Conservation (phyloP, 345 rosid species). For the Hibiscus tridactylites region DNA sequence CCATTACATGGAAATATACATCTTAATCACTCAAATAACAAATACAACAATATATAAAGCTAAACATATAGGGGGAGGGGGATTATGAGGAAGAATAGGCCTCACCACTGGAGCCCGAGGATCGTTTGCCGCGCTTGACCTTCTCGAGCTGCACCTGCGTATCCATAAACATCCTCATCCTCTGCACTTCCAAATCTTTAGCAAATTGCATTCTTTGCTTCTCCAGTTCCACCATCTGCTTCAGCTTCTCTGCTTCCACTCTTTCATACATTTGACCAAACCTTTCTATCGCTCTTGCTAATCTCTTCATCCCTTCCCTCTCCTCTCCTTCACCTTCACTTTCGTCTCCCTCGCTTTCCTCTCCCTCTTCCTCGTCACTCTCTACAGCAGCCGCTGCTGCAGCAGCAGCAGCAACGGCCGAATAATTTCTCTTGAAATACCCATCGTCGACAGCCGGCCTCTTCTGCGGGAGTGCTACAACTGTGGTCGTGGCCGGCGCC, state of each 20-base stretch:
- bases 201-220: constrained; percentile 94
- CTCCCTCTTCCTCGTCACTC: constrained; percentile 27
- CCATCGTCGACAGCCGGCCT: constrained; percentile 39
- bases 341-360: constrained; percentile 17
- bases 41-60: constrained; percentile 1
- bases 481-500: constrained; percentile 26
- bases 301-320: constrained; percentile 47
- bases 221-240: constrained; percentile 94
- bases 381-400: constrained; percentile 52
- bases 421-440: constrained; percentile 55
- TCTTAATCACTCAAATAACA: not conserved
- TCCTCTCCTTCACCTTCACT: constrained; percentile 27
- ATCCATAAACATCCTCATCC: constrained; percentile 88
- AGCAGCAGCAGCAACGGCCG: constrained; percentile 88
- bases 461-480: constrained; percentile 62
- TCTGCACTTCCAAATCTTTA: constrained; percentile 88
- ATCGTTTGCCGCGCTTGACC: constrained; percentile 55
- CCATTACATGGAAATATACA: not conserved
- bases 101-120: constrained; percentile 43
- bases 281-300: constrained; percentile 68
- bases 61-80: not conserved
- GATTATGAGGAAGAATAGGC: not conserved
- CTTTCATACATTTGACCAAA: constrained; percentile 80
- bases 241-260: constrained; percentile 80
- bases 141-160: constrained; percentile 88